phyloP scores from a whole-genome alignment of 2,329 filamentous ascomycete species.

The Sphaerulina vaccinii region DNA sequence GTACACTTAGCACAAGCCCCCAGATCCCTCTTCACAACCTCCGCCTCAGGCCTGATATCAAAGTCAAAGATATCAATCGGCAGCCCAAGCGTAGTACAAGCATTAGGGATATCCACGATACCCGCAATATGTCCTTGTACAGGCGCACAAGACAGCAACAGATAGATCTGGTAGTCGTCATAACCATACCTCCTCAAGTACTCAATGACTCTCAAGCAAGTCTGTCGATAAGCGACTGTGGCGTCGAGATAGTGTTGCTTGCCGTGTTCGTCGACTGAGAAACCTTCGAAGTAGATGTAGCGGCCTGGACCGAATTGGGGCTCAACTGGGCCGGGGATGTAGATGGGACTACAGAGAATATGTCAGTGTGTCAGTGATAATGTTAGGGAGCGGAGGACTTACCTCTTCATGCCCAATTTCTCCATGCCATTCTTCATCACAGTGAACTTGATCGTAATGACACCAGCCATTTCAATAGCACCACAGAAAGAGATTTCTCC shows the following conservation, averaged over 20 bases:
- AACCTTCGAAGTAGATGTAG: slow-evolving; percentile 84
- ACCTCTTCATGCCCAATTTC: slow-evolving; percentile 67
- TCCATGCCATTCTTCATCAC: slow-evolving; percentile 79
- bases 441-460: slow-evolving; percentile 86
- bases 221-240: slow-evolving; percentile 82
- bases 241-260: slow-evolving; percentile 89
- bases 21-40: slow-evolving; percentile 64
- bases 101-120: slow-evolving; percentile 72
- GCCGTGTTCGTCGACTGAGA: slow-evolving; percentile 82
- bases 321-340: slow-evolving; percentile 82
- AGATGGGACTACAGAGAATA: slow-evolving; percentile 63
- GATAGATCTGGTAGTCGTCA: slow-evolving; percentile 75
- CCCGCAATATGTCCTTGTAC: slow-evolving; percentile 86
- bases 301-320: slow-evolving; percentile 81
- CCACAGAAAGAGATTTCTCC: slow-evolving; percentile 76
- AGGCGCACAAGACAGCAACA: slow-evolving; percentile 80
- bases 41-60: slow-evolving; percentile 71
- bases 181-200: slow-evolving; percentile 71
- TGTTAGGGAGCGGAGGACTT: background rate
- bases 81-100: slow-evolving; percentile 81
- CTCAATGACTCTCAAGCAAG: slow-evolving; percentile 70
- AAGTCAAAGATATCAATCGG: slow-evolving; percentile 96
- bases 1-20: slow-evolving; percentile 67
- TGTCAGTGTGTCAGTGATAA: background rate
- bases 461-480: slow-evolving; percentile 90